phyloP scores from a whole-genome alignment of 1,284 basidiomycete genomes.

The Athelia psychrophila region DNA sequence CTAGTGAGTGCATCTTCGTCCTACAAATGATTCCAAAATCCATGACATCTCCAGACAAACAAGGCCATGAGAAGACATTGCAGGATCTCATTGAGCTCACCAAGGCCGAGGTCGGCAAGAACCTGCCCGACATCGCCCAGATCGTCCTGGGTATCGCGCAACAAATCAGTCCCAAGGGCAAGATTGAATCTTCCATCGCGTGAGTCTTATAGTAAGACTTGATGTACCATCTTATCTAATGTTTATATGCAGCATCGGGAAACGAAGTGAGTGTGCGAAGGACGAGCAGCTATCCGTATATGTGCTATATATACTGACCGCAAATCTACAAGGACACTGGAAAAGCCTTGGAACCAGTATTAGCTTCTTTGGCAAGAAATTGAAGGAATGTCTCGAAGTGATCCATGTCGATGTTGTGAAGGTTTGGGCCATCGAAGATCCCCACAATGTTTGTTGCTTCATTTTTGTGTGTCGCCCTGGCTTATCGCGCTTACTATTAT shows the following conservation, averaged over 20 bases:
- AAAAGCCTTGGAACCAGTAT: conserved; percentile 14
- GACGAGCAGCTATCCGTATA: background rate
- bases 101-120: background rate
- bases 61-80: background rate
- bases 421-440: conserved; percentile 25
- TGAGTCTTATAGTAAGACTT: conserved; percentile 5
- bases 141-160: conserved; percentile 21
- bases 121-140: conserved; percentile 10
- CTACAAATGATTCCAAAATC: background rate
- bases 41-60: background rate
- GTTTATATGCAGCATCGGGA: conserved; percentile 9
- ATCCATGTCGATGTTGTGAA: conserved; percentile 19
- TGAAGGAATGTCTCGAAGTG: conserved; percentile 14
- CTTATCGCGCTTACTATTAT: background rate
- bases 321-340: conserved; percentile 18
- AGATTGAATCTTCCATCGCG: conserved; percentile 22
- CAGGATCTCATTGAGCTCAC: background rate
- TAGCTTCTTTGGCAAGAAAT: conserved; percentile 13
- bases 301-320: background rate
- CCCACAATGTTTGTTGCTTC: conserved; percentile 10
- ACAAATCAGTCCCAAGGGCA: conserved; percentile 15
- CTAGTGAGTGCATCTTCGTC: background rate
- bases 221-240: background rate
- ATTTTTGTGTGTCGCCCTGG: background rate
- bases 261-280: conserved; percentile 12